Base-by-base conservation (phyloP, 2,329 filamentous ascomycete genomes). In the Oidium heveae region DNA sequence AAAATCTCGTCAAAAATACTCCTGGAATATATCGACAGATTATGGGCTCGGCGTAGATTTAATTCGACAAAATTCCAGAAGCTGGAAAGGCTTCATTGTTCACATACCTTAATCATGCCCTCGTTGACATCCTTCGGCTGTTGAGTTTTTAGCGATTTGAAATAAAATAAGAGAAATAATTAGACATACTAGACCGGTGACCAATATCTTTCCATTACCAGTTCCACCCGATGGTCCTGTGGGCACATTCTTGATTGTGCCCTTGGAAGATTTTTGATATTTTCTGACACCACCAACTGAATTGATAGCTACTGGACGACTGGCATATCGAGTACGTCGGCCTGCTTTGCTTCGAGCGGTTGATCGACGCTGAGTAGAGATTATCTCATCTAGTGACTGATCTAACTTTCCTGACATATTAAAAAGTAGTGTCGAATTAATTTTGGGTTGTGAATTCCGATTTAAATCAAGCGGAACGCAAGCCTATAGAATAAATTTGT, bases 91-190 rank as follows among this genome's bases (percentile, higher is more conserved):
- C 80, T 81, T 82, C 74, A 83, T 78, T 75, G 80, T 87, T 84
- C 87, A 98, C 91, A 93, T 98, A 98, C 91, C 91, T 98, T 96
- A 74, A 98, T 93, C 81, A 93, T 86, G 73, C 73, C 74, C 77
- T 96, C 89, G 72, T 80, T 86, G 70, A 98, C 87, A 80, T 98
- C 91, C 74, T 82, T 81, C 69, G 91, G 91, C 86, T 96, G 50
- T 62, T 51, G 18, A 47, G 37, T 52, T 34, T 43, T 60, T 59
- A 58, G 49, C 20, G 36, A n/a, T 12, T 32, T 41, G 22, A 34
- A 5, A 41, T 34, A 2, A 49, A 51, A 2, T 20, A n/a, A n/a
- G 24, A 28, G 24, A 28, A 37, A 15, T 18, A 20, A 9, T 32
- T 32, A 36, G 59, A 70, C 87, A 70, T 82, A 95, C 88, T 76